Evolutionary conservation across 192 early-diverging fungal genomes (phyloP), one percentile per base, ranked within the genome.

Genomic region (Coemansia sp.): DNA sequence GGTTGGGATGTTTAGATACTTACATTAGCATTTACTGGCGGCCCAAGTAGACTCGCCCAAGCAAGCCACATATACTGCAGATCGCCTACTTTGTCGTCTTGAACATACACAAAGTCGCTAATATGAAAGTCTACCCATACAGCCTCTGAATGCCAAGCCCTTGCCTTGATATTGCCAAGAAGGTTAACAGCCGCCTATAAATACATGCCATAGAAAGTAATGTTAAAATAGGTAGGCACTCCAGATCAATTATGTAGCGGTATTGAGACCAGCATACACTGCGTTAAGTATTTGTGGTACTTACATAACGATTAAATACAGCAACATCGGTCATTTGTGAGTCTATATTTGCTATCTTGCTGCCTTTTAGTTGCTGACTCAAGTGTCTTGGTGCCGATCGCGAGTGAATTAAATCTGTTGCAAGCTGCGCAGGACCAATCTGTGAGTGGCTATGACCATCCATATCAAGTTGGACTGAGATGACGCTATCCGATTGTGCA

Each of bases 91-190:
- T 18, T 26, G 50, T 80, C 27, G 2, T 62, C 48, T n/a, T 62
- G 71, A 5, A 34, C 60, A 18, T 25, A 1, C 1, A 71, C 71
- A 65, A 65, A 71, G 7, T 71, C 65, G 47, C 77, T 73, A 10
- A 80, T 74, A 32, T 80, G 71, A 14, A 68, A 65, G 22, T 80
- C 68, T 2, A 34, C 19, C 71, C 77, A 80, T 3, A 71, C 54
- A 1, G 68, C 68, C 47, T 71, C 71, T 0, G 59, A 56, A 24
- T 74, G 67, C 71, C 77, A 74, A 18, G 65, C 51, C 6, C 68
- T 57, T 31, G 47, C 26, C 10, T 64, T 52, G 6, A 68, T 54
- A 25, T 58, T 38, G 7, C 60, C 77, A 28, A 80, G 12, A 19
- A 80, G 56, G 18, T 60, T 58, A 12, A 62, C 47, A 14, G 76